Base-by-base conservation (phyloP, 768 basidiomycete species). In the Tylopilus balloui region DNA sequence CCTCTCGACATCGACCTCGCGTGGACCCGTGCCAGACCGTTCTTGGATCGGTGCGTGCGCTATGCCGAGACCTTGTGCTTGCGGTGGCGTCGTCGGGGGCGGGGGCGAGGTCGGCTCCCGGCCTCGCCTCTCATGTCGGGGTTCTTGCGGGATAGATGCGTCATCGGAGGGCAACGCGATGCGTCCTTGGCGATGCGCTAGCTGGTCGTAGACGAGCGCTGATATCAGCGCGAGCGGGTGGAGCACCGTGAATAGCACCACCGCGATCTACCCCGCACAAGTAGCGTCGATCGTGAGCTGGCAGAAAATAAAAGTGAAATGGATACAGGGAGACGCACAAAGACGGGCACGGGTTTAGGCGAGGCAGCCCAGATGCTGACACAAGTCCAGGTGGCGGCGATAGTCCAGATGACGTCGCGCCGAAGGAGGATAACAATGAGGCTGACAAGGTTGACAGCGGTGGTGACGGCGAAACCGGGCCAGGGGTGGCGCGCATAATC, bases 311-410 rank as follows among this genome's bases (percentile, higher is more conserved):
- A 37, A 21, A 28, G n/a, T 14, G 15, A 39, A 31, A 4, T 7
- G 0, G 20, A 40, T 36, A 6, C 21, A 6, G 4, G 10, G 3
- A 14, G 24, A 74, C 85, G 19, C 54, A 88, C 85, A 55, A 79
- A 79, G 13, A 91, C 79, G 3, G 79, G 73, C 7, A 72, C 71
- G 0, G 86, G 81, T 52, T 88, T 88, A 0, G 83, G 84, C 23
- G 71, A 60, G 4, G 72, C 69, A 20, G 68, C 64, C 82, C 83
- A 87, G 5, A 90, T 69, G 55, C 80, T 80, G 19, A 83, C 71
- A 51, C 80, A 80, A 19, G 86, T 75, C 88, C 88, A 91, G 0
- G 80, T 82, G 0, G 86, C 82, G 1, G 84, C 84, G 13, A 83
- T 72, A 29, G 82, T 80, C 85, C 86, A 89, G 0, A 89, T 83